Base-by-base conservation (phyloP, 2,329 filamentous ascomycete genomes). In the Emydomyces testavorans region DNA sequence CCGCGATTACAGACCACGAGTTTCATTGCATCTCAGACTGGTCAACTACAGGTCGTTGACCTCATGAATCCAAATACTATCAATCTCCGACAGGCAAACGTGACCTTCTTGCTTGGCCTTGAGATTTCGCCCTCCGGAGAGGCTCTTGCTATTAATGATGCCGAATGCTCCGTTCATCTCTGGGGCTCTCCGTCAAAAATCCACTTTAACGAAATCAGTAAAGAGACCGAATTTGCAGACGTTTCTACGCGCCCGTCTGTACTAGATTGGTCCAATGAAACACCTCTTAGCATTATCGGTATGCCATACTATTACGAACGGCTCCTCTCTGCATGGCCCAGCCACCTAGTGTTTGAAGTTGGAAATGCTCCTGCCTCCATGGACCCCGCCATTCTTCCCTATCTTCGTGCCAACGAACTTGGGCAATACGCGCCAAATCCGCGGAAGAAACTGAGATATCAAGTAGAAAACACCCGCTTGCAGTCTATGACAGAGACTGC, bases 1-100 rank as follows among this genome's bases (percentile, higher is more conserved):
- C 92, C 93, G 1, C 83, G 88, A 58, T 85, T 98, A 77, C 83
- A 88, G 16, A 95, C 92, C 0, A 96, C 93, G 0, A 90, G 86
- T 58, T 89, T 98, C 52, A 86, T 98, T 42, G 82, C 89, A 23
- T 94, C 90, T 2, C 87, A 93, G 59, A 84, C 80, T 36, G 92
- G 93, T 1, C 88, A 95, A 64, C 84, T 98, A 64, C 90, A 98
- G 62, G 83, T 96, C 11, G 87, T 96, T 43, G 92, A 98, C 64
- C 76, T 98, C 4, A 87, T 93, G 79, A 94, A 94, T 53, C 85
- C 87, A 0, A 89, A 93, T 60, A 82, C 85, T 16, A 87, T 86
- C 60, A 89, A 84, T 56, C 79, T 94, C 44, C 79, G 85, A 43
- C 88, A 93, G 66, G 82, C 85, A 28, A 88, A 89, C 57, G 78